A percentile compares a stretch with the other conserved stretches of the same genome.
Evolutionary conservation across 2,329 filamentous ascomycete species (phyloP).

Genomic region (Fusarium proliferatum): DNA sequence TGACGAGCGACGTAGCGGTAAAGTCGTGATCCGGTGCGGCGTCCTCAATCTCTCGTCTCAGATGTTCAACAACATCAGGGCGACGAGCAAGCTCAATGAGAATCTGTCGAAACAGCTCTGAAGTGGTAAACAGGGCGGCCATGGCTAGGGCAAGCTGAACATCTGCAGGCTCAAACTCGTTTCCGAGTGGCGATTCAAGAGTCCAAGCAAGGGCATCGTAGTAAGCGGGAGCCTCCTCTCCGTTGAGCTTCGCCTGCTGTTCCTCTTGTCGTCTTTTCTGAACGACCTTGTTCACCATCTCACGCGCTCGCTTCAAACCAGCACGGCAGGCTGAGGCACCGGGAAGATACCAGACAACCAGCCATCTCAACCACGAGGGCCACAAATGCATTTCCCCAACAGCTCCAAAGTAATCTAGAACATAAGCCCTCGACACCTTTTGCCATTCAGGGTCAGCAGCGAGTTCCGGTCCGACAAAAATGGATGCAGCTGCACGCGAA

Average conservation of each 20-base stretch:
- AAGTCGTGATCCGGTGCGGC: background rate
- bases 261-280: background rate
- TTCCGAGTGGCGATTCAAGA: background rate
- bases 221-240: background rate
- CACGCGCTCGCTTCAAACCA: background rate
- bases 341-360: background rate
- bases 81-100: background rate
- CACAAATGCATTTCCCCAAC: background rate
- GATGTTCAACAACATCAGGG: background rate
- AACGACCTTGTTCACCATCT: background rate
- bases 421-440: background rate
- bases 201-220: slow-evolving; percentile 5
- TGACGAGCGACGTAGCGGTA: background rate
- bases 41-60: background rate
- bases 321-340: background rate
- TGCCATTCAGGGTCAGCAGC: background rate
- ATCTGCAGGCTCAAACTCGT: background rate
- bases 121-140: background rate
- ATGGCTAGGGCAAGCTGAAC: background rate
- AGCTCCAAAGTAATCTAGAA: background rate
- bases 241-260: fast-evolving
- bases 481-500: background rate
- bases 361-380: background rate
- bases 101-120: background rate
- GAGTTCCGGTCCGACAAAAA: background rate